phyloP scores from a whole-genome alignment of 169 alveolate species.

The Neospora caninum region DNA sequence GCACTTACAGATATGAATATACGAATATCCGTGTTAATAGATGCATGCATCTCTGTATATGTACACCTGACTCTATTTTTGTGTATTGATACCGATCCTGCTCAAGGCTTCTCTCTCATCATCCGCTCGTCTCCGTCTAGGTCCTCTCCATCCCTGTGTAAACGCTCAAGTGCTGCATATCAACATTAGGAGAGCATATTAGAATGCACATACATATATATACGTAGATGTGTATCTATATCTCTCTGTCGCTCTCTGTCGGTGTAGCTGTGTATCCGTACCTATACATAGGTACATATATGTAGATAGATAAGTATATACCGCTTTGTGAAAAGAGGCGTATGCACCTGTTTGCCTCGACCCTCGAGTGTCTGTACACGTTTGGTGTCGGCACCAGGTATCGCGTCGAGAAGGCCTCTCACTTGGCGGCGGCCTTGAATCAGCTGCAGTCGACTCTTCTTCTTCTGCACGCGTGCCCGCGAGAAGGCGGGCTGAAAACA shows the following conservation, averaged over 20 bases:
- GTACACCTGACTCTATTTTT: not conserved
- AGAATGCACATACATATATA: too few relatives aligned
- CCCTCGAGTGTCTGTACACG: not conserved
- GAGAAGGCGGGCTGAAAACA: not conserved
- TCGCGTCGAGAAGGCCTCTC: not conserved
- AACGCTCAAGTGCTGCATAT: too few relatives aligned
- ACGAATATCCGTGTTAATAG: not conserved
- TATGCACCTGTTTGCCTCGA: too few relatives aligned
- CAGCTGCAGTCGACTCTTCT: slow-evolving; percentile 7
- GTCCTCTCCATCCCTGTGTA: too few relatives aligned
- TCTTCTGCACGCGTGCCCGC: not conserved
- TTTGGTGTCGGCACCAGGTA: not conserved
- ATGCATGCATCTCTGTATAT: not conserved
- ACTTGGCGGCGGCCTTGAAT: not conserved
- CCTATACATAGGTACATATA: not conserved
- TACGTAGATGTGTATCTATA: not conserved
- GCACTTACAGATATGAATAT: not conserved
- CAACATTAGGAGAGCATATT: too few relatives aligned
- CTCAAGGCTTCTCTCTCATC: too few relatives aligned
- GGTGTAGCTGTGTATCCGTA: too few relatives aligned
- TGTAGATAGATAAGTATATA: too few relatives aligned
- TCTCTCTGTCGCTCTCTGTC: too few relatives aligned
- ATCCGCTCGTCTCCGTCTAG: too few relatives aligned
- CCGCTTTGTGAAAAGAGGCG: too few relatives aligned
- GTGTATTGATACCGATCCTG: too few relatives aligned